A percentile compares a stretch with the other conserved stretches of the same genome.
phyloP scores from a whole-genome alignment of 345 rosid genomes.

The Zanthoxylum bungeanum region DNA sequence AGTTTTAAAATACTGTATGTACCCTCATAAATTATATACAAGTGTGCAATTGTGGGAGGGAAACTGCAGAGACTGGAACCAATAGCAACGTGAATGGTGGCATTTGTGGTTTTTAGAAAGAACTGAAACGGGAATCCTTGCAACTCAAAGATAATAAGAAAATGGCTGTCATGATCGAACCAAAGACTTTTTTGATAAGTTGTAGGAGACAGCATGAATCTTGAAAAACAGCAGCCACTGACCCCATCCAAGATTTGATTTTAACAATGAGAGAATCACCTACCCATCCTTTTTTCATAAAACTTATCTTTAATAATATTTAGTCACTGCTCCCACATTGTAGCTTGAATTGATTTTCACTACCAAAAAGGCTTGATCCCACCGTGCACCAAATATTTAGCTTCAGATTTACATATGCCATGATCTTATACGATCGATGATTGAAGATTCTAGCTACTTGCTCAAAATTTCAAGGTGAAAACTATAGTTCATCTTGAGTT shows the following conservation, averaged over 20 bases:
- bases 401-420: not conserved
- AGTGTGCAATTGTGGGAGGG: too few relatives aligned
- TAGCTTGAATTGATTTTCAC: not conserved
- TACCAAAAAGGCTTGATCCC: not conserved
- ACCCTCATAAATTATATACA: too few relatives aligned
- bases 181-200: conserved; percentile 9
- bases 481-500: not conserved
- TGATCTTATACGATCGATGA: not conserved
- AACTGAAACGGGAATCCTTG: not conserved
- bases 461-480: not conserved
- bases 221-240: conserved; percentile 19
- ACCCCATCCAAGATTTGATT: conserved; percentile 18
- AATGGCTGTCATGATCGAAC: conserved; percentile 18
- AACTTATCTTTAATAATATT: not conserved
- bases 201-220: conserved; percentile 26
- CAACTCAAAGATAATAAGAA: not conserved
- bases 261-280: not conserved
- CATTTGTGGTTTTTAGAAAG: too few relatives aligned
- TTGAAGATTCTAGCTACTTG: not conserved
- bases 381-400: conserved; percentile 3
- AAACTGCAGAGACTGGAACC: too few relatives aligned
- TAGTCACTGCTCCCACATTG: conserved; percentile 3
- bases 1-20: too few relatives aligned
- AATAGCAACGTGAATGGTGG: too few relatives aligned
- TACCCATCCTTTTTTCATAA: not conserved